Evolutionary conservation across 1,139 yeast species (phyloP), one percentile per base, ranked within the genome.

Genomic region (Taphrina pruni): DNA sequence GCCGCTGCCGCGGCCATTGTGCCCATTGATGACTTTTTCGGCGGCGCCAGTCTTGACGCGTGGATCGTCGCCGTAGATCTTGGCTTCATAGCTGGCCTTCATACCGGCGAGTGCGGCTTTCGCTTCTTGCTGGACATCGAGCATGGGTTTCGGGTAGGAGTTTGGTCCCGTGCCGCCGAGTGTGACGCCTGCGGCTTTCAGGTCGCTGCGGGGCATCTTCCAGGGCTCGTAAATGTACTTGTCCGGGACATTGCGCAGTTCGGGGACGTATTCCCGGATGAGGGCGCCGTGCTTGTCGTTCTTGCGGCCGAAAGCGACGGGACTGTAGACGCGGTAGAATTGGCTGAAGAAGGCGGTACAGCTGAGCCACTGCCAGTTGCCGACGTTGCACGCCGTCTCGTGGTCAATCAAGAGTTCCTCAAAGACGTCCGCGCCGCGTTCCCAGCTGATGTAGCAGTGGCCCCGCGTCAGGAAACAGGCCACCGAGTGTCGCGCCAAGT

Each of bases 141-240:
- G 54, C 48, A 65, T 56, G 35, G 62, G 69, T 39, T 57, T 58
- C 26, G 69, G 69, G 51, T 65, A 65, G 0, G 57, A 26, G 12
- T 55, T 55, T 12, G 41, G 39, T 1, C 55, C 65, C 11, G 55
- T 32, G 9, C 54, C 41, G 38, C 65, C 69, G 21, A 57, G n/a
- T n/a, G 48, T 41, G 52, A 57, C 48, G 12, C 65, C 65, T 7
- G 65, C 64, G 9, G 41, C 58, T 20, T 65, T 65, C 38, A 38
- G 38, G 32, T 65, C 69, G n/a, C 41, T 43, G 38, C 39, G 57
- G 35, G 56, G 14, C 64, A 58, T 58, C 38, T 45, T 57, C 64
- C 65, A 58, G 9, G 69, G 69, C 65, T 65, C 69, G 50, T 65
- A 65, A 50, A 65, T 65, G 60, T 57, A 65, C 69, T 65, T 65